phyloP scores from a whole-genome alignment of 1,139 yeast species.

The Hanseniaspora uvarum region DNA sequence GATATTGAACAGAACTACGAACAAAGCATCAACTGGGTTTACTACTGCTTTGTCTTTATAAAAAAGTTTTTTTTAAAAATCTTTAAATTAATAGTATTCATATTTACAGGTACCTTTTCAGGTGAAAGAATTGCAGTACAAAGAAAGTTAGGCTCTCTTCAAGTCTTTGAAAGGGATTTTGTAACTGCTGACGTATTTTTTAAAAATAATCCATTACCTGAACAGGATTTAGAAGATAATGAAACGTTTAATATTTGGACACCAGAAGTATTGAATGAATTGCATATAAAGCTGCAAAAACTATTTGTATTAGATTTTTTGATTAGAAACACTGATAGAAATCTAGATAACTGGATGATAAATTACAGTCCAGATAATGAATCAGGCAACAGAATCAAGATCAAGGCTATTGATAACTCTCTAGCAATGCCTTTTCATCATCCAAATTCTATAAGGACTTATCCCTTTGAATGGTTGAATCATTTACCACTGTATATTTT shows the following conservation, averaged over 20 bases:
- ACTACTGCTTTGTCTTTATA: constrained; percentile 35
- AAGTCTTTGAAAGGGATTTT: constrained; percentile 51
- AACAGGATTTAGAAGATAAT: constrained; percentile 20
- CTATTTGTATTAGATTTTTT: constrained; percentile 61
- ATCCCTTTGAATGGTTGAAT: constrained; percentile 68
- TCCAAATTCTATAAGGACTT: constrained; percentile 74
- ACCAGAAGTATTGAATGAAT: constrained; percentile 36
- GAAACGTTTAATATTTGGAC: constrained; percentile 14
- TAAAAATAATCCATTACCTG: constrained; percentile 48
- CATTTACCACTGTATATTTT: constrained; percentile 54
- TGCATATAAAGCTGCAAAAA: constrained; percentile 56
- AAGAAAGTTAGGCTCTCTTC: constrained; percentile 57
- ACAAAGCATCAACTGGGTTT: constrained; percentile 52
- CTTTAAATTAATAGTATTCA: not conserved
- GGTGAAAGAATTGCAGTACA: constrained; percentile 19
- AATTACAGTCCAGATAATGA: constrained; percentile 29
- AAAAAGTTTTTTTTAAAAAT: not conserved
- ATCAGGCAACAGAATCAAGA: constrained; percentile 41
- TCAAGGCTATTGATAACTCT: constrained; percentile 73
- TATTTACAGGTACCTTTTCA: not conserved
- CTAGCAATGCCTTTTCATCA: constrained; percentile 74
- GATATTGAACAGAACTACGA: constrained; percentile 53
- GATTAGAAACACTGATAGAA: constrained; percentile 67
- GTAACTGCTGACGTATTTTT: constrained; percentile 55
- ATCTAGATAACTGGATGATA: constrained; percentile 73